A percentile compares a stretch with the other conserved stretches of the same genome.
Evolutionary conservation across 2,329 filamentous ascomycete species (phyloP).

Genomic region (Microsporum ferrugineum): DNA sequence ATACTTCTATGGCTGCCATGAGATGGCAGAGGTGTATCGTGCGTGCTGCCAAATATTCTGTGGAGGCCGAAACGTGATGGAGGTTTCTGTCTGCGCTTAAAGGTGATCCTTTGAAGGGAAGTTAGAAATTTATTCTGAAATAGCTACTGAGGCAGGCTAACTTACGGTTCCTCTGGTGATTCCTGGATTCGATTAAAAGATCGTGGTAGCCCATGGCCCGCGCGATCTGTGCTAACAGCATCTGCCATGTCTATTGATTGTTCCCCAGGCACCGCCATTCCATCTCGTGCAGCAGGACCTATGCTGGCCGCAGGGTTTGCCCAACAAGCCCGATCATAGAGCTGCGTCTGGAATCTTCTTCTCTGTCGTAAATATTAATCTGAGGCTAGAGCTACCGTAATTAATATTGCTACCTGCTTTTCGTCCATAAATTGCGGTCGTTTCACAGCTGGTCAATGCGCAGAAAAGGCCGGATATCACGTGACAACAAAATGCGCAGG

Average conservation of each 20-base stretch:
- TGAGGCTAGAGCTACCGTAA: no score
- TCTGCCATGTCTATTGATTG: conserved; percentile 17
- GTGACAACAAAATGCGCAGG: not conserved
- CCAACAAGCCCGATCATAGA: not conserved
- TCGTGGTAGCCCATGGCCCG: conserved; percentile 11
- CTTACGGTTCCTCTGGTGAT: conserved; percentile 27
- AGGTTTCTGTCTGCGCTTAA: conserved; percentile 35
- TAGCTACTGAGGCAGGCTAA: not conserved
- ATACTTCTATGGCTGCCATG: conserved; percentile 11
- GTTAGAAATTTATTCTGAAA: not conserved
- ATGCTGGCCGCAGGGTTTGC: not conserved
- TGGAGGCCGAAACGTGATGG: conserved; percentile 31
- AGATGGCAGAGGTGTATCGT: conserved; percentile 1
- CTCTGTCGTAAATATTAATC: not conserved
- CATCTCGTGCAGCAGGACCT: not conserved
- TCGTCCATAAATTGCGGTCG: no score
- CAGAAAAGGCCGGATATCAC: not conserved
- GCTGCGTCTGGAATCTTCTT: not conserved
- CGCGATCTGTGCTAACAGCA: conserved; percentile 13
- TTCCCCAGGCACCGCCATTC: conserved; percentile 10
- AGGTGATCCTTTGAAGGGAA: conserved; percentile 27
- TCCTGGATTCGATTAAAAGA: conserved; percentile 15
- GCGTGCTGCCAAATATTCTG: conserved; percentile 26
- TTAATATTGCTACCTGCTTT: no score
- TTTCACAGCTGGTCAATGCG: not conserved